Percentiles rank a stretch among this genome's conserved stretches.
Conservation (phyloP, 1,284 basidiomycete species). For the Microbotryum lychnidis-dioicae region DNA sequence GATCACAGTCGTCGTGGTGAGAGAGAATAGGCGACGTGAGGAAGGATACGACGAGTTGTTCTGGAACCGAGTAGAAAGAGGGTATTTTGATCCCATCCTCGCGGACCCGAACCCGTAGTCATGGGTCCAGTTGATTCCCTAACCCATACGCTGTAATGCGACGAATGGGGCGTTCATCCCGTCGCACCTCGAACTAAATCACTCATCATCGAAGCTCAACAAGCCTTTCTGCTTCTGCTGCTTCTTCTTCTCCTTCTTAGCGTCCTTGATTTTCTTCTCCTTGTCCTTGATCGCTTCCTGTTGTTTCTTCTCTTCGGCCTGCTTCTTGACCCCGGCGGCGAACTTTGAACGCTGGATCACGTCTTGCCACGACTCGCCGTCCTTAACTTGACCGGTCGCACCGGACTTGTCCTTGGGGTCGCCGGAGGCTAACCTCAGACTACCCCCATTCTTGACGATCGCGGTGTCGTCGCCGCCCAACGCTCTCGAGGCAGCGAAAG, state of each 20-base stretch:
- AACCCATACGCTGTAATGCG: too few species aligned
- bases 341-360: conserved; percentile 11
- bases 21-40: too few species aligned
- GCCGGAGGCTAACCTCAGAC: conserved; percentile 19
- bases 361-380: conserved; percentile 17
- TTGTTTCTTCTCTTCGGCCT: neutral
- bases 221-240: conserved; percentile 14
- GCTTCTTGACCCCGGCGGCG: neutral
- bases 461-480: neutral
- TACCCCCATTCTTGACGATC: conserved; percentile 2
- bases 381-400: neutral
- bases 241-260: conserved; percentile 7
- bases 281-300: neutral
- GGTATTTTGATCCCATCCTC: too few species aligned
- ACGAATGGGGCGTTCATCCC: too few species aligned
- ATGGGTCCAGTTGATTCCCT: too few species aligned
- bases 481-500: conserved; percentile 4
- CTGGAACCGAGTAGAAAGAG: too few species aligned
- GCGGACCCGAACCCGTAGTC: too few species aligned
- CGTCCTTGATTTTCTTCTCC: conserved; percentile 3
- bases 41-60: too few species aligned
- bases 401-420: conserved; percentile 2
- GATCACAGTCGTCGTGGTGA: too few species aligned
- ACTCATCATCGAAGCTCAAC: too few species aligned
- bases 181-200: too few species aligned